These are phyloP conservation scores for Dioszegia hungarica DNA, from an alignment of 768 basidiomycete species.

Conservation along the genomic window DNA sequence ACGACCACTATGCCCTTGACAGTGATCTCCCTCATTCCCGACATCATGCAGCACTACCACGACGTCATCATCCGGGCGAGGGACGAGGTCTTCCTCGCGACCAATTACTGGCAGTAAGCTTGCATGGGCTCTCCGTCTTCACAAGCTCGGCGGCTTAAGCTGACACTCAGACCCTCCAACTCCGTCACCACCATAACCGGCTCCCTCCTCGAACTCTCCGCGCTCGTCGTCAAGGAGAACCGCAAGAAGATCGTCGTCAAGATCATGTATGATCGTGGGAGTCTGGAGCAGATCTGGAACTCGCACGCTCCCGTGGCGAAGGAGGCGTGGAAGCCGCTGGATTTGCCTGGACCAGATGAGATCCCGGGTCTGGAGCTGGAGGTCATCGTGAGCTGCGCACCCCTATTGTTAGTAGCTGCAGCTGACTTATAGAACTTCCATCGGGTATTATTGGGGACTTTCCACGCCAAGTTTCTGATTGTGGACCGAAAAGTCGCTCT, in stretches of 20 bases:
- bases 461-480: constrained; percentile 67
- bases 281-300: constrained; percentile 56
- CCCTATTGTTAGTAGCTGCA: background rate
- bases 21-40: constrained; percentile 64
- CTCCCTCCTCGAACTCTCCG: constrained; percentile 57
- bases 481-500: constrained; percentile 65
- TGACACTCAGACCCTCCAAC: constrained; percentile 52
- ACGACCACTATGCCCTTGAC: constrained; percentile 62
- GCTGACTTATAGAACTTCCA: constrained; percentile 42
- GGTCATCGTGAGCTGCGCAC: constrained; percentile 52
- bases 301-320: constrained; percentile 55
- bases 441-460: constrained; percentile 60
- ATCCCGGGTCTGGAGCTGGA: constrained; percentile 62
- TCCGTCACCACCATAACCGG: constrained; percentile 56
- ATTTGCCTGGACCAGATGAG: constrained; percentile 57
- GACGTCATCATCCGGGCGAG: constrained; percentile 61
- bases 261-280: constrained; percentile 66
- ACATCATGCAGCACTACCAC: constrained; percentile 67
- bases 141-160: background rate
- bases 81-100: constrained; percentile 64
- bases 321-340: constrained; percentile 51
- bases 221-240: constrained; percentile 52
- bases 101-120: constrained; percentile 57
- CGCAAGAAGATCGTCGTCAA: constrained; percentile 59
- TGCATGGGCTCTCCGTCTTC: background rate